A percentile compares a stretch with the other conserved stretches of the same genome.
phyloP scores from a whole-genome alignment of 2,329 filamentous ascomycete genomes.

The Hansfordia pulvinata region DNA sequence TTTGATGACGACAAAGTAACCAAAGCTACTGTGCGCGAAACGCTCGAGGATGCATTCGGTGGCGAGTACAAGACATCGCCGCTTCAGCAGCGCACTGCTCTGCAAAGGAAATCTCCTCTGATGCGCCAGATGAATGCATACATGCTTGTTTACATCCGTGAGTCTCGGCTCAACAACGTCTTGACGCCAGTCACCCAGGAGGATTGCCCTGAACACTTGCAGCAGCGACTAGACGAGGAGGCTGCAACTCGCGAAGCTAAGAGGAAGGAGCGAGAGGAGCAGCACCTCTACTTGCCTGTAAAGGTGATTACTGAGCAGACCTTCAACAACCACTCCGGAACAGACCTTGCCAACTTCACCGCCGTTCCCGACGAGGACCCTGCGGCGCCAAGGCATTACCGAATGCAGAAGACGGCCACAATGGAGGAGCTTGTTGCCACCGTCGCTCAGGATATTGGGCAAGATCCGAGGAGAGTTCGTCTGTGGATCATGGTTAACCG shows the following conservation, averaged over 20 bases:
- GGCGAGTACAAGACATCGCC: conserved; percentile 58
- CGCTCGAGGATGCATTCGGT: conserved; percentile 91
- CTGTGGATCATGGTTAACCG: conserved; percentile 98
- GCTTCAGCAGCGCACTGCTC: conserved; percentile 27
- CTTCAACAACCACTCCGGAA: conserved; percentile 69
- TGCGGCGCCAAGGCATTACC: conserved; percentile 58
- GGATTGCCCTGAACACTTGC: conserved; percentile 71
- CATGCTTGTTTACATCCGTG: conserved; percentile 96
- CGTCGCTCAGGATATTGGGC: conserved; percentile 55
- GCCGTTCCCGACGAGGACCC: conserved; percentile 39
- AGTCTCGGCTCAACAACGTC: conserved; percentile 71
- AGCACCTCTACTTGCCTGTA: conserved; percentile 80
- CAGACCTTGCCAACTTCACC: conserved; percentile 66
- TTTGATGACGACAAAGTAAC: conserved; percentile 97
- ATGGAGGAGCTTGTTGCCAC: conserved; percentile 60
- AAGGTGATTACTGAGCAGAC: conserved; percentile 71
- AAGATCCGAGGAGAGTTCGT: conserved; percentile 58
- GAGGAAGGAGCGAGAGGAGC: conserved; percentile 82
- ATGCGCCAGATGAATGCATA: conserved; percentile 76
- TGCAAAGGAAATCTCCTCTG: conserved; percentile 42
- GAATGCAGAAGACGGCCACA: conserved; percentile 60
- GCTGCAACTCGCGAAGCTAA: conserved; percentile 60
- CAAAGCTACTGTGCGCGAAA: conserved; percentile 81
- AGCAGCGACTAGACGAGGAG: conserved; percentile 62
- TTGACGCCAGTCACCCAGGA: conserved; percentile 62